A percentile compares a stretch with the other conserved stretches of the same genome.
phyloP scores from a whole-genome alignment of 257 asterid genomes.

The Solanum virginianum region DNA sequence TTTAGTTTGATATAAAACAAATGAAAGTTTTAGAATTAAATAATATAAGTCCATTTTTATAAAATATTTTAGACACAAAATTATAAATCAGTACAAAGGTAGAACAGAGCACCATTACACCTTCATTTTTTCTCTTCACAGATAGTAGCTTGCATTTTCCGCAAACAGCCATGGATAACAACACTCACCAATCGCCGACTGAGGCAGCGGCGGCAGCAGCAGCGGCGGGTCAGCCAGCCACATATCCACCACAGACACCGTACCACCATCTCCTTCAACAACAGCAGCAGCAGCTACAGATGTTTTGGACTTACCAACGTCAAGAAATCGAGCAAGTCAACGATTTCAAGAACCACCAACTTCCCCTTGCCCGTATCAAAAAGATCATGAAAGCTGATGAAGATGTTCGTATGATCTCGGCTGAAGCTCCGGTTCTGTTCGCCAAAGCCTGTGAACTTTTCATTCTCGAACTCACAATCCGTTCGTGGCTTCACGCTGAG shows the following conservation, averaged over 20 bases:
- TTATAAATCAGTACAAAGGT: background rate
- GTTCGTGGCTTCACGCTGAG: slow-evolving; percentile 96
- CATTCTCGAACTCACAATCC: slow-evolving; percentile 83
- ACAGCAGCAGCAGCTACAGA: slow-evolving; percentile 71
- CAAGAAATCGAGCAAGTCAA: slow-evolving; percentile 73
- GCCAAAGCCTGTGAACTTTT: slow-evolving; percentile 92
- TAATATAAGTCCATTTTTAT: background rate
- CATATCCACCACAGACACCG: slow-evolving; percentile 39
- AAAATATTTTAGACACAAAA: background rate
- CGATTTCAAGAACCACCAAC: slow-evolving; percentile 85
- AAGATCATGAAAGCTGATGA: slow-evolving; percentile 96
- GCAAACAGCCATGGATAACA: slow-evolving; percentile 22
- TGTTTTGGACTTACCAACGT: slow-evolving; percentile 71
- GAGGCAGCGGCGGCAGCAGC: slow-evolving; percentile 17
- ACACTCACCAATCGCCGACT: slow-evolving; percentile 40
- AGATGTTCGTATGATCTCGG: slow-evolving; percentile 91
- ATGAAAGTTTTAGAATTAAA: background rate
- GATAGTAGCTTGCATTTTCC: background rate
- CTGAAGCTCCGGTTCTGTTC: slow-evolving; percentile 82
- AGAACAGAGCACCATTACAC: background rate
- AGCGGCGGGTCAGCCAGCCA: slow-evolving; percentile 15
- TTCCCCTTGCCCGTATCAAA: slow-evolving; percentile 83
- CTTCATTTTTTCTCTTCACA: background rate
- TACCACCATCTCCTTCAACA: slow-evolving; percentile 81
- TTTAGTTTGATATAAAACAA: background rate